phyloP scores from a whole-genome alignment of 2,329 filamentous ascomycete genomes.

The Aschersonia sp. region DNA sequence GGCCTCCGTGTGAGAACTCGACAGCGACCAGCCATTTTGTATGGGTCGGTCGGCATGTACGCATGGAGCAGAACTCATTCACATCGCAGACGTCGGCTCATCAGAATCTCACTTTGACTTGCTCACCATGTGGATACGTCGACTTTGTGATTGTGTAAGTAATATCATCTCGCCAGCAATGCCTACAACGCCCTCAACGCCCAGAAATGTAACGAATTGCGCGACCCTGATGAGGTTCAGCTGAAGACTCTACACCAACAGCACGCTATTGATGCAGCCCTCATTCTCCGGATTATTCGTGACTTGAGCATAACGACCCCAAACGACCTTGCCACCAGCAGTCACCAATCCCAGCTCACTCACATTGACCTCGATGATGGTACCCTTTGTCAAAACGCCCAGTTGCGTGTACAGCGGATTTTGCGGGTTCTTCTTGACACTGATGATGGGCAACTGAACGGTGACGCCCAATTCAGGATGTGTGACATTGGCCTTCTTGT shows the following conservation, averaged over 20 bases:
- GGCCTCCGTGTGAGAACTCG: too few relatives aligned
- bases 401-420: conserved; percentile 86
- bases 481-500: conserved; percentile 40
- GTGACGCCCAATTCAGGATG: conserved; percentile 76
- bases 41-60: too few relatives aligned
- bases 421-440: conserved; percentile 55
- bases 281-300: conserved; percentile 34
- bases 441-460: conserved; percentile 69
- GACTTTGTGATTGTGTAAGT: too few relatives aligned
- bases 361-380: conserved; percentile 76
- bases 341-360: conserved; percentile 84
- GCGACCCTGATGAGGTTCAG: too few relatives aligned
- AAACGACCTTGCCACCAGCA: conserved; percentile 81
- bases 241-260: conserved; percentile 12
- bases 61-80: too few relatives aligned
- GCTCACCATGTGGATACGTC: too few relatives aligned
- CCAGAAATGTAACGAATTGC: too few relatives aligned
- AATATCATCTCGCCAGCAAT: too few relatives aligned
- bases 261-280: conserved; percentile 27
- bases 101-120: too few relatives aligned
- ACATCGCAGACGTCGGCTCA: too few relatives aligned
- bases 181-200: too few relatives aligned
- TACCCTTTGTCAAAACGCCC: conserved; percentile 78
- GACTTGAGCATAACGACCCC: conserved; percentile 60
- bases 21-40: too few relatives aligned